Base-by-base conservation (phyloP, 2,329 filamentous ascomycete genomes). In the Moelleriella libera region DNA sequence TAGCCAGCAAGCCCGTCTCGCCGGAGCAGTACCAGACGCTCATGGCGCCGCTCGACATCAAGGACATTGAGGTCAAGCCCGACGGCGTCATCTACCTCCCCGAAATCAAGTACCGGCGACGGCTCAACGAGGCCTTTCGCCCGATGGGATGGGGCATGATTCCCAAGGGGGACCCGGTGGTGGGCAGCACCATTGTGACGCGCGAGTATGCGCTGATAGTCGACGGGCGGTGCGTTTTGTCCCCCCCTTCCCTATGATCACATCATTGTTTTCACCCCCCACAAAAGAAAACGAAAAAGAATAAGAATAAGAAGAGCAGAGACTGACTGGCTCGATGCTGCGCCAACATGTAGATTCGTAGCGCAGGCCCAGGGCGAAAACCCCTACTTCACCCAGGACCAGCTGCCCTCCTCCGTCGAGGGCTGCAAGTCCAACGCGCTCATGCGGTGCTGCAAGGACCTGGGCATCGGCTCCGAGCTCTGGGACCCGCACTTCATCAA, bases 361-460 rank as follows among this genome's bases (percentile, higher is more conserved):
- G 88, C 85, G 30, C 85, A 97, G 55, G 88, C 92, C 1, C 85
- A 92, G 54, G 92, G 92, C 61, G 92, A 97, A 66, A 90, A 95
- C 70, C 80, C 85, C 55, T 98, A 94, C 68, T 98, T 97, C 68
- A 80, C 78, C 56, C 77, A 87, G 34, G 89, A 96, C 56, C 84
- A 85, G 48, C 88, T 98, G 53, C 88, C 92, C 30, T 95, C 89
- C 1, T 89, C 92, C 7, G 89, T 89, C 50, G 92, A 98, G 68
- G 92, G 92, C 47, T 94, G 88, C 75, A 96, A 96, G 68, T 95
- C 88, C 52, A 98, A 98, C 62, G 92, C 92, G 10, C 74, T 98
- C 55, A 94, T 97, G 82, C 85, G 92, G 49, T 97, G 90, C 75
- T 97, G 92, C 73, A 98, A 98, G 70, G 92, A 98, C 64, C 70